These are phyloP conservation scores for Gossypium aridum DNA, from an alignment of 441 rosid genomes.

Conservation along the genomic window DNA sequence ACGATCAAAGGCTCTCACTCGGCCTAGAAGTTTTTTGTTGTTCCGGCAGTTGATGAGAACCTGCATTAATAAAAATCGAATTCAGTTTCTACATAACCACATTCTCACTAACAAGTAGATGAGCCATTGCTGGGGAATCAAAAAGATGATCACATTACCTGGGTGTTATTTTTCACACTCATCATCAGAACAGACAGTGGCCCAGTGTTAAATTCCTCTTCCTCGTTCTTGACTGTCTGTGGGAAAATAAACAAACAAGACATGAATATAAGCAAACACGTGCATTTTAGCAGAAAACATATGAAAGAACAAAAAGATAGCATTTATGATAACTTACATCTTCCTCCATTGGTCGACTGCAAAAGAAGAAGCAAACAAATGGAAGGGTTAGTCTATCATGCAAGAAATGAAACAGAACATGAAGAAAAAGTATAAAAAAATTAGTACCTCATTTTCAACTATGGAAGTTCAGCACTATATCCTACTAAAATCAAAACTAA, in stretches of 20 bases:
- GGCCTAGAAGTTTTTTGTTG: constrained; percentile 87
- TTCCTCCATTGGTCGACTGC: constrained; percentile 65
- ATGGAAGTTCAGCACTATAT: too few species aligned
- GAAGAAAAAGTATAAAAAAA: not conserved
- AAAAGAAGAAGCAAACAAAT: not conserved
- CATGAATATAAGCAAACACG: not conserved
- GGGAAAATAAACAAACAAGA: not conserved
- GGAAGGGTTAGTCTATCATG: not conserved
- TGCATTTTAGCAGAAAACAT: not conserved
- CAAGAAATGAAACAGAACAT: not conserved
- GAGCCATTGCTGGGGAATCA: not conserved
- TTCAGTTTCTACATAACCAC: not conserved
- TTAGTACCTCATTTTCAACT: constrained; percentile 7
- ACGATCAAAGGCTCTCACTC: constrained; percentile 91
- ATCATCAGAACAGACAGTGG: constrained; percentile 92
- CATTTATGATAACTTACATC: constrained; percentile 36
- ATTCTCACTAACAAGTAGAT: not conserved
- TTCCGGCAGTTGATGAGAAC: constrained; percentile 75
- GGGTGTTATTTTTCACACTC: constrained; percentile 90
- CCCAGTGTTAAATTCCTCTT: constrained; percentile 88
- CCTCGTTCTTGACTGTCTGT: constrained; percentile 53
- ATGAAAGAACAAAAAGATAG: not conserved
- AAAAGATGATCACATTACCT: constrained; percentile 30
- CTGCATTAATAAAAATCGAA: constrained; percentile 21
- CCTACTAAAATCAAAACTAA: not conserved